Base-by-base conservation (phyloP, 352 stramenopile species). In the Globisporangium radiosum region DNA sequence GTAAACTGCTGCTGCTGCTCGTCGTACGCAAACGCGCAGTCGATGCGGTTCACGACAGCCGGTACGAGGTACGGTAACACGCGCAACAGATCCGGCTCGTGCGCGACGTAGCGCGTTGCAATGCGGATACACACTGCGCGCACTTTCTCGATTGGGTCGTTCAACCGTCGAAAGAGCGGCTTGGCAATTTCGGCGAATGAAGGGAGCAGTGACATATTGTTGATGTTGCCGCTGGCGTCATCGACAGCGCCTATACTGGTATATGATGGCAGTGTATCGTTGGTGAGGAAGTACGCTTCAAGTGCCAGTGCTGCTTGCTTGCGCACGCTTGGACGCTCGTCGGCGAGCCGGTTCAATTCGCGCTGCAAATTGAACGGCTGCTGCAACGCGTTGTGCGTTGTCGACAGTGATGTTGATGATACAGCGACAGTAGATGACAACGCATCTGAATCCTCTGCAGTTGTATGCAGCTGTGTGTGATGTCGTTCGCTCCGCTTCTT, bases 91-190 rank as follows among this genome's bases (percentile, higher is more conserved):
- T 92, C 81, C 53, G 78, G 57, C 45, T 86, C 75, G 14, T 53
- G 11, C 0, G 66, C 58, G 42, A 94, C 62, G 49, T 75, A 85
- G 38, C 61, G 61, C 14, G 68, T 88, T 6, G 62, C 68, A 38
- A 92, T 44, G 6, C 70, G 72, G 33, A 94, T 75, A 60, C 74
- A 83, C n/a, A 88, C 65, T 14, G 88, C 81, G 9, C 85, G 72
- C 13, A 92, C 80, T 50, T 89, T 92, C 44, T 94, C 85, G 7
- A 91, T 61, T 7, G 77, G 78, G 60, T 92, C 85, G 53, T 90
- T 92, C 54, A 94, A 92, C 36, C 83, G 79, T 63, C 86, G 90
- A 62, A 94, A 90, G 10, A 94, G 63, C 19, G 78, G 70, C 51
- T 92, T 92, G 45, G 78, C 80, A 38, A 92, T 72, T 40, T 78